Conservation (phyloP, 73 alveolate species). For the Breviolum minutum region DNA sequence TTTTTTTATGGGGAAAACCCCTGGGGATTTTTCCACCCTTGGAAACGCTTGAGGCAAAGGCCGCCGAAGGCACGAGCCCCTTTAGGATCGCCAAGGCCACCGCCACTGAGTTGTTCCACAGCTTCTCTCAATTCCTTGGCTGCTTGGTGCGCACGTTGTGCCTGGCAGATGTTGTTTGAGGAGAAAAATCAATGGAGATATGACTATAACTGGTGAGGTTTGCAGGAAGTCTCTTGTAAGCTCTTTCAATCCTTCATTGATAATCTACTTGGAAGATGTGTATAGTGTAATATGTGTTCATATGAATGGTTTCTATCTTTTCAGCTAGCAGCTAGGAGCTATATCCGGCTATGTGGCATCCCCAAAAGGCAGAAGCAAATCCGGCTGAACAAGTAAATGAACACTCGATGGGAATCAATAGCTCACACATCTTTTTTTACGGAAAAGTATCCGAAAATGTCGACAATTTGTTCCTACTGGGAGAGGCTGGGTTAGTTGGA, state of each 20-base stretch:
- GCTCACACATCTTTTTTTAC: no score
- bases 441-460: no score
- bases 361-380: background rate
- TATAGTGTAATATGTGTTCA: no score
- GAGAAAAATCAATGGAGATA: background rate
- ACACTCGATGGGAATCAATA: no score
- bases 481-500: no score
- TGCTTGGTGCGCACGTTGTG: slow-evolving; percentile 67
- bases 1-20: no score
- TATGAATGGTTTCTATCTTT: no score
- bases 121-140: slow-evolving; percentile 64
- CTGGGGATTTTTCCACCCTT: no score
- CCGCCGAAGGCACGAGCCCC: slow-evolving; percentile 28
- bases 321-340: background rate
- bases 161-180: background rate
- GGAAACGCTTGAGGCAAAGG: no score
- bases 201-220: background rate
- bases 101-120: slow-evolving; percentile 56
- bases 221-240: background rate
- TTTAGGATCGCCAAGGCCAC: slow-evolving; percentile 7
- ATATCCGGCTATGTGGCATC: background rate
- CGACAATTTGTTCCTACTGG: no score
- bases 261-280: background rate
- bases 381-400: no score
- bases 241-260: background rate